These are phyloP conservation scores for Talaromyces verruculosus DNA, from an alignment of 2,329 filamentous ascomycete species.

Conservation along the genomic window DNA sequence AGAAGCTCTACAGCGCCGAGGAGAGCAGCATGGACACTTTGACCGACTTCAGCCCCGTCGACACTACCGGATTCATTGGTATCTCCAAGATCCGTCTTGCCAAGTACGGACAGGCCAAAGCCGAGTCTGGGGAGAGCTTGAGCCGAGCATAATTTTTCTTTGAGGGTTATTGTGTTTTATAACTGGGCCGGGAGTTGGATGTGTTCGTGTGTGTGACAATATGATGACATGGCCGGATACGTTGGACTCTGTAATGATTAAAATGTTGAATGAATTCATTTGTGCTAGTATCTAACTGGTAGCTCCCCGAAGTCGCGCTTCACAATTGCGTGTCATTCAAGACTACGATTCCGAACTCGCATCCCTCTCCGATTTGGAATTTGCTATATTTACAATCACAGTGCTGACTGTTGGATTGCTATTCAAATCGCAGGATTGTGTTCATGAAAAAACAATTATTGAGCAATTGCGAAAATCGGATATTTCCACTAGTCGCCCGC, in stretches of 20 bases:
- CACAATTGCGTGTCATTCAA: not conserved
- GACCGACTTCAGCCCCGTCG: constrained; percentile 64
- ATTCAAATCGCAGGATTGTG: not conserved
- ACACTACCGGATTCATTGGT: constrained; percentile 64
- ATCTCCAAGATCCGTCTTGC: constrained; percentile 30
- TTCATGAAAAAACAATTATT: not conserved
- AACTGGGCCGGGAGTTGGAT: constrained; percentile 9
- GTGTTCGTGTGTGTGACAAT: constrained; percentile 15
- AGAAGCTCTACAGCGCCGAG: constrained; percentile 67
- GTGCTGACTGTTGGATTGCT: not conserved
- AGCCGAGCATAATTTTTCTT: constrained; percentile 17
- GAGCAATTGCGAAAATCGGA: constrained; percentile 12
- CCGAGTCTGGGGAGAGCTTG: constrained; percentile 35
- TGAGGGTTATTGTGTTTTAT: not conserved
- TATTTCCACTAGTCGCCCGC: not conserved
- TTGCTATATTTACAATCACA: not conserved
- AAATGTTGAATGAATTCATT: constrained; percentile 11
- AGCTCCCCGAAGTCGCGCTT: too few relatives aligned
- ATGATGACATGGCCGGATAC: constrained; percentile 15
- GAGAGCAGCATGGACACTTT: constrained; percentile 71
- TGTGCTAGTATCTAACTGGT: too few relatives aligned
- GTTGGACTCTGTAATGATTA: constrained; percentile 18
- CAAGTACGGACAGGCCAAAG: constrained; percentile 46
- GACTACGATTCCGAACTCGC: not conserved
- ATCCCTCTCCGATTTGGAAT: not conserved